These are phyloP conservation scores for Spergularia bocconei DNA, from an alignment of 148 eudicot species.

Conservation along the genomic window DNA sequence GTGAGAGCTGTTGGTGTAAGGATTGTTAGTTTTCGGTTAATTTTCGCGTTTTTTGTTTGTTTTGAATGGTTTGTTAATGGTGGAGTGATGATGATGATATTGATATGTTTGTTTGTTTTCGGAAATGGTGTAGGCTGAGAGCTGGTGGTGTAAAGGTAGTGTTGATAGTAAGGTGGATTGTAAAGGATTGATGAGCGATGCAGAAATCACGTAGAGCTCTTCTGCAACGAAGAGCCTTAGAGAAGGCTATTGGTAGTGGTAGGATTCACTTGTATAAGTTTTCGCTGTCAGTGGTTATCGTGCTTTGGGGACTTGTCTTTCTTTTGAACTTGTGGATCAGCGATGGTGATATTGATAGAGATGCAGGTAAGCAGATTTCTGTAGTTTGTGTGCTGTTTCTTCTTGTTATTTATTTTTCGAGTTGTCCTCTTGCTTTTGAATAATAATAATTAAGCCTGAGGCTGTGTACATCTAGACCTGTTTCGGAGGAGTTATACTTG, in stretches of 20 bases:
- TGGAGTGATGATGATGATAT: slow-evolving; percentile 1
- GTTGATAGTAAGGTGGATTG: slow-evolving; percentile 18
- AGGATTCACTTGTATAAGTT: slow-evolving; percentile 51
- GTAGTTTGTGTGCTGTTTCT: not conserved
- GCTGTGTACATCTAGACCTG: not conserved
- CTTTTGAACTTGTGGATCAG: slow-evolving; percentile 69
- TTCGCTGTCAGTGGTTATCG: slow-evolving; percentile 59
- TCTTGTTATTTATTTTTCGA: not conserved
- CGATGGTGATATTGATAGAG: slow-evolving; percentile 63
- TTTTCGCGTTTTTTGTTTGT: slow-evolving; percentile 1
- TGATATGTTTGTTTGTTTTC: not conserved
- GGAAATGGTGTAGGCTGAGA: slow-evolving; percentile 15
- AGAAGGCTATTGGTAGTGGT: slow-evolving; percentile 50
- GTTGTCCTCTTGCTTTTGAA: not conserved
- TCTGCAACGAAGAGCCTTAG: slow-evolving; percentile 72
- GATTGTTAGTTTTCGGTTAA: slow-evolving; percentile 13
- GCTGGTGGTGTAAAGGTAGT: slow-evolving; percentile 21
- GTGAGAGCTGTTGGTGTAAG: not conserved
- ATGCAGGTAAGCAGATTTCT: slow-evolving; percentile 41
- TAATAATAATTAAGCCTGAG: not conserved
- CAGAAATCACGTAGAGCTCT: slow-evolving; percentile 98
- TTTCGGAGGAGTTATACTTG: not conserved
- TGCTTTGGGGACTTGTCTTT: slow-evolving; percentile 76
- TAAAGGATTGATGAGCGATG: slow-evolving; percentile 67
- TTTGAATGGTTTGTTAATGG: not conserved